Conservation (phyloP, 2,329 filamentous ascomycete genomes). For the Neocatenulostroma microsporum region DNA sequence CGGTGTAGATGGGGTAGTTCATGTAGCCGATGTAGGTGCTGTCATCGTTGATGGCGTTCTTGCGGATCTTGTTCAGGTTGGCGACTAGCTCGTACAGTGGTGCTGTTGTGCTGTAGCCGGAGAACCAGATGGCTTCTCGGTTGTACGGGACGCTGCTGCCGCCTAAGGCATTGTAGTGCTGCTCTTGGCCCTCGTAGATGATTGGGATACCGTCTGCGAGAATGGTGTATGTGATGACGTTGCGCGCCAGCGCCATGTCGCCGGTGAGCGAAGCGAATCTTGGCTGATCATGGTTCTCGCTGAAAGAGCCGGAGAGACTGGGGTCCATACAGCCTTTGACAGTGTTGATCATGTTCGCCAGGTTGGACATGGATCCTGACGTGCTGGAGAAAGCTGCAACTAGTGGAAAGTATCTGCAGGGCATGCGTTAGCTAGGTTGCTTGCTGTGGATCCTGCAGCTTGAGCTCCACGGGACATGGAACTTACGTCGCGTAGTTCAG, state of each 20-base stretch:
- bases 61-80: slow-evolving; percentile 46
- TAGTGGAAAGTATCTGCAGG: slow-evolving; percentile 31
- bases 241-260: slow-evolving; percentile 52
- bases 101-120: slow-evolving; percentile 33
- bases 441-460: not conserved
- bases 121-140: slow-evolving; percentile 37
- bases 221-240: slow-evolving; percentile 55
- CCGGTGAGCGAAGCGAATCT: slow-evolving; percentile 41
- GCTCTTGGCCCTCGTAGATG: slow-evolving; percentile 59
- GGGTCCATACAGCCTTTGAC: slow-evolving; percentile 34
- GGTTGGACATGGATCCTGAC: slow-evolving; percentile 30
- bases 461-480: not conserved
- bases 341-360: slow-evolving; percentile 28
- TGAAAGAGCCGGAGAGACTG: slow-evolving; percentile 33
- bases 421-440: slow-evolving; percentile 14
- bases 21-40: slow-evolving; percentile 34
- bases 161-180: slow-evolving; percentile 42
- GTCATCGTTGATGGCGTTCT: slow-evolving; percentile 35
- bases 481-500: slow-evolving; percentile 40
- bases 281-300: slow-evolving; percentile 33
- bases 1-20: slow-evolving; percentile 34
- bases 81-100: slow-evolving; percentile 37
- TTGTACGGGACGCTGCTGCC: slow-evolving; percentile 31
- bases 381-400: slow-evolving; percentile 31
- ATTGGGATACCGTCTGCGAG: slow-evolving; percentile 56